Evolutionary conservation across 495 filamentous ascomycete genomes (phyloP).

Genomic region (Penicillium herquei): DNA sequence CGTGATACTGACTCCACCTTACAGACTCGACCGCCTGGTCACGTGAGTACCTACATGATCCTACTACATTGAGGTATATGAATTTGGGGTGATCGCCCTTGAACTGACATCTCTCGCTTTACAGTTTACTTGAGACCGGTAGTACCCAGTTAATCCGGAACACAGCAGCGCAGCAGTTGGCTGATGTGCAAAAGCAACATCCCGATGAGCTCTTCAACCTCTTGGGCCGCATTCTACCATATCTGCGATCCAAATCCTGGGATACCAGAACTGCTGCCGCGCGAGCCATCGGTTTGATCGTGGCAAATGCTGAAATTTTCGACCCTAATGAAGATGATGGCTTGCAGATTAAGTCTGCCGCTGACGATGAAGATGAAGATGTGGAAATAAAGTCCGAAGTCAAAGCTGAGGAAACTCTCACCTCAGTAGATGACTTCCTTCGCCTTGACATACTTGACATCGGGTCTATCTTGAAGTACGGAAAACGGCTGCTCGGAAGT

Average conservation of each 20-base stretch:
- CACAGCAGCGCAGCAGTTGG: constrained; percentile 93
- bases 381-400: constrained; percentile 47
- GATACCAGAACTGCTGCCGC: constrained; percentile 89
- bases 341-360: constrained; percentile 49
- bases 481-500: constrained; percentile 77
- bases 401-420: constrained; percentile 29
- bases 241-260: constrained; percentile 90
- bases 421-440: constrained; percentile 53
- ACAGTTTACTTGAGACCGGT: constrained; percentile 89
- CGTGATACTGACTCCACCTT: constrained; percentile 35
- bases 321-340: constrained; percentile 78
- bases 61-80: neutral
- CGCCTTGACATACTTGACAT: constrained; percentile 75
- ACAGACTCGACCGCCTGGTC: constrained; percentile 85
- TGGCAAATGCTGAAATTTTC: constrained; percentile 81
- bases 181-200: constrained; percentile 95
- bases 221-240: constrained; percentile 91
- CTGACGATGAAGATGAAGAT: constrained; percentile 43
- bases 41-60: constrained; percentile 63
- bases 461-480: constrained; percentile 71
- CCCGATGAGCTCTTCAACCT: constrained; percentile 97
- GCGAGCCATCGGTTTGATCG: constrained; percentile 88
- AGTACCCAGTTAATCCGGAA: constrained; percentile 93
- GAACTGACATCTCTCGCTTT: constrained; percentile 28
- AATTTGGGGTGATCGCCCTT: neutral